Conservation (phyloP, 805 yeast genomes). For the Candida gorgasii region DNA sequence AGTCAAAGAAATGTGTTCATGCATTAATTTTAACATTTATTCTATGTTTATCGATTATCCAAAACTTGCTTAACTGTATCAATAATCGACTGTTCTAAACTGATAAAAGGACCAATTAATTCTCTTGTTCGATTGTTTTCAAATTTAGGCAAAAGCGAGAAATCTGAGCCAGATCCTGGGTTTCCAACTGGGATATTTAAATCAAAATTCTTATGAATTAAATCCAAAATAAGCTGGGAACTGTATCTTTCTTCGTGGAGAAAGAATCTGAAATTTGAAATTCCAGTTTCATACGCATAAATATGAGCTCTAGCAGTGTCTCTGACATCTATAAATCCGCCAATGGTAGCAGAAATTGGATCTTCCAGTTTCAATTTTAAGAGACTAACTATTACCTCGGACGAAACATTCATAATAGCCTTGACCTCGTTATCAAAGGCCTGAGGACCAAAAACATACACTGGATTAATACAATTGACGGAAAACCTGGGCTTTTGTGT, state of each 20-base stretch:
- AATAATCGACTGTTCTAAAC: slow-evolving; percentile 35
- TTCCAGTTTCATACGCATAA: slow-evolving; percentile 41
- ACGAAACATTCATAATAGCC: slow-evolving; percentile 25
- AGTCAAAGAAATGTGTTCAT: no score
- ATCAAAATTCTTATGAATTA: slow-evolving; percentile 22
- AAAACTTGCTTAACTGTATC: slow-evolving; percentile 38
- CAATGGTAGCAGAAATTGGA: slow-evolving; percentile 13
- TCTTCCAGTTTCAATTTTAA: slow-evolving; percentile 25
- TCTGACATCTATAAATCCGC: slow-evolving; percentile 52
- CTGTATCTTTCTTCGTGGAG: slow-evolving; percentile 7
- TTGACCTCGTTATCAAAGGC: slow-evolving; percentile 35
- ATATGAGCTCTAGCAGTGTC: slow-evolving; percentile 64
- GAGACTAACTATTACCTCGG: slow-evolving; percentile 27
- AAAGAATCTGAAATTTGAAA: slow-evolving; percentile 10
- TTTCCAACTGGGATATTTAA: slow-evolving; percentile 26
- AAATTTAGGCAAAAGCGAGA: slow-evolving; percentile 4
- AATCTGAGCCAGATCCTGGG: slow-evolving; percentile 20
- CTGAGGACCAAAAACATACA: slow-evolving; percentile 54
- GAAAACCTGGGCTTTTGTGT: slow-evolving; percentile 31
- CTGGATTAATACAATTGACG: slow-evolving; percentile 45
- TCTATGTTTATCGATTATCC: slow-evolving; percentile 2
- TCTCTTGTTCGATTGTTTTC: slow-evolving; percentile 5
- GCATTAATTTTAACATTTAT: no score
- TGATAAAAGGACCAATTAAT: slow-evolving; percentile 21
- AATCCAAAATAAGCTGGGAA: slow-evolving; percentile 23